Conservation (phyloP, 495 filamentous ascomycete species). For the Aspergillus homomorphus region DNA sequence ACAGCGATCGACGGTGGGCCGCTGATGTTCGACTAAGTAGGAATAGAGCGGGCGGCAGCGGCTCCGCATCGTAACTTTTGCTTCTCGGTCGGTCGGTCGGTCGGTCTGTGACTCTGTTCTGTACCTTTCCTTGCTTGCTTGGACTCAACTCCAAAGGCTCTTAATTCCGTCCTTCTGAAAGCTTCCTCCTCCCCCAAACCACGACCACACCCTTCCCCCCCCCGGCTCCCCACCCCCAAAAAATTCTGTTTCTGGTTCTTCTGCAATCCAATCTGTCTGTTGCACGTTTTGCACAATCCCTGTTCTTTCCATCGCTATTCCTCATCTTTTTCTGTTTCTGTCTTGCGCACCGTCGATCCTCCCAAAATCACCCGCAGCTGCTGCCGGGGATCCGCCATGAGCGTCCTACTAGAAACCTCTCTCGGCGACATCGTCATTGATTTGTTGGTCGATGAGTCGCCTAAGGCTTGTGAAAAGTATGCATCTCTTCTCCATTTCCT, state of each 20-base stretch:
- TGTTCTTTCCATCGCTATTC: conserved; percentile 1
- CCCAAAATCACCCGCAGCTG: conserved; percentile 10
- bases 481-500: conserved; percentile 25
- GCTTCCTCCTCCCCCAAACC: neutral
- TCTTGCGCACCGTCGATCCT: conserved; percentile 26
- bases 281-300: neutral
- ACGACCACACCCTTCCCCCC: neutral
- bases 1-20: conserved; percentile 8
- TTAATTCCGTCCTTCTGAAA: neutral
- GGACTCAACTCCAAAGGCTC: neutral
- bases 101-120: too few species aligned
- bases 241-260: neutral
- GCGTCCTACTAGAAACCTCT: conserved; percentile 86
- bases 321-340: conserved; percentile 17
- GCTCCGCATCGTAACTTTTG: conserved; percentile 17
- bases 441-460: conserved; percentile 79
- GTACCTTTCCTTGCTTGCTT: neutral
- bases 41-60: conserved; percentile 16
- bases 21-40: neutral
- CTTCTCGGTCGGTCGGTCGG: too few species aligned
- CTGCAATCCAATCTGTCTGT: neutral
- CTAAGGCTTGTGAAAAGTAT: conserved; percentile 89
- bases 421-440: conserved; percentile 92
- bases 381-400: conserved; percentile 47
- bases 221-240: neutral